These are phyloP conservation scores for Leishmania arabica DNA, from an alignment of 208 protist genomes.

Conservation along the genomic window DNA sequence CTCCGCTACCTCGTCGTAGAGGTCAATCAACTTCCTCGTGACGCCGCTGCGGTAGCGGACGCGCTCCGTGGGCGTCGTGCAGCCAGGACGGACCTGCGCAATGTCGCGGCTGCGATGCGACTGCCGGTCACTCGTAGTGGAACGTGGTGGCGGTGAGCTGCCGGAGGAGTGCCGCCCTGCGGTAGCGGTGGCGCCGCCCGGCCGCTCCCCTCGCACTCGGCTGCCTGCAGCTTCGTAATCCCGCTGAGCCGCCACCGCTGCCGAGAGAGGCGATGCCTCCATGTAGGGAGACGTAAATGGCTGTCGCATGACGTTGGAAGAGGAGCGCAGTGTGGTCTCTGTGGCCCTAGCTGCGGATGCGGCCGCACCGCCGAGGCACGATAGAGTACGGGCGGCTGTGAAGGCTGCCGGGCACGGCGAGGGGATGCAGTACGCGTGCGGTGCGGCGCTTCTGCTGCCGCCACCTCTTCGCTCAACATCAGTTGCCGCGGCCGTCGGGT, in stretches of 20 bases:
- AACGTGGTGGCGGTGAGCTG: conserved; percentile 1
- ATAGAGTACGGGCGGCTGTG: background rate
- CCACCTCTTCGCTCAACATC: background rate
- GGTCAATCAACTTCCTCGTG: conserved; percentile 53
- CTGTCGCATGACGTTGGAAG: background rate
- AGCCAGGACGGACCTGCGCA: conserved; percentile 24
- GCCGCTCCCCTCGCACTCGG: background rate
- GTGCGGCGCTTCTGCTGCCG: background rate
- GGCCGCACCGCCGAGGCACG: background rate
- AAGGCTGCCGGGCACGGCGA: background rate
- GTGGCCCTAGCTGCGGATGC: too few relatives aligned
- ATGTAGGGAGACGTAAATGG: background rate
- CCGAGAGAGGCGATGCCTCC: background rate
- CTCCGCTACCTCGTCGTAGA: conserved; percentile 57
- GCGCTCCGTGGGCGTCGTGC: conserved; percentile 26
- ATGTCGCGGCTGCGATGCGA: conserved; percentile 9
- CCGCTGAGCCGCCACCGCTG: background rate
- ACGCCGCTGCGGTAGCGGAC: conserved; percentile 61
- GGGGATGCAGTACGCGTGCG: background rate
- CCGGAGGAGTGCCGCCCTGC: background rate
- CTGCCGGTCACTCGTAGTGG: background rate
- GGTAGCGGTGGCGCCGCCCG: background rate
- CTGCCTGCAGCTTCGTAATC: background rate
- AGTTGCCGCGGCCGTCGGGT: background rate
- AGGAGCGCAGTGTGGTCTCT: background rate